Percentiles rank a stretch among this genome's conserved stretches.
phyloP scores from a whole-genome alignment of 345 rosid genomes.

The Eutrema yunnanense region DNA sequence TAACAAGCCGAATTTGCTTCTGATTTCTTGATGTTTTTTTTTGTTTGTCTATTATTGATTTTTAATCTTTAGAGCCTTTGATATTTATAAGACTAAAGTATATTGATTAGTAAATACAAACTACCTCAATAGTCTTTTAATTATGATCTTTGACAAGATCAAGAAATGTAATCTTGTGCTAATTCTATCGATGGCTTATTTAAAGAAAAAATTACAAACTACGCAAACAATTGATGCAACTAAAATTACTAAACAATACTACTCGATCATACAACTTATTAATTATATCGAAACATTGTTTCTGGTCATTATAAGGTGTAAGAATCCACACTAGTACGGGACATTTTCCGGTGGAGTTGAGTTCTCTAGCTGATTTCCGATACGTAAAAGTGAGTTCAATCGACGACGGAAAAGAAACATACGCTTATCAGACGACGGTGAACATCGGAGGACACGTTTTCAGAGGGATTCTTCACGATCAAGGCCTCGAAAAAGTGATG shows the following conservation, averaged over 20 bases:
- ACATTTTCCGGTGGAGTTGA: conserved; percentile 50
- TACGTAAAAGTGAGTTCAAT: conserved; percentile 45
- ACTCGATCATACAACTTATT: not conserved
- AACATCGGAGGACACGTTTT: conserved; percentile 55
- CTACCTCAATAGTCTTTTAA: not conserved
- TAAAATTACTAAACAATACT: not conserved
- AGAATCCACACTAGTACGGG: conserved; percentile 16
- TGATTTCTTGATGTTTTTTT: not conserved
- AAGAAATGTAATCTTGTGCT: not conserved
- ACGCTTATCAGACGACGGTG: conserved; percentile 38
- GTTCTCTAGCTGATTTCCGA: conserved; percentile 37
- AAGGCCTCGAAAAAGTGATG: conserved; percentile 39
- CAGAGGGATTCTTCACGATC: conserved; percentile 60
- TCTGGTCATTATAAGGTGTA: conserved; percentile 36
- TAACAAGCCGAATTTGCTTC: not conserved
- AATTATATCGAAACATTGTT: not conserved
- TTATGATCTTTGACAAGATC: not conserved
- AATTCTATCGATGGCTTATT: not conserved
- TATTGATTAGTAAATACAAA: not conserved
- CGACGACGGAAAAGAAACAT: conserved; percentile 38
- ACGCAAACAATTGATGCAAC: not conserved
- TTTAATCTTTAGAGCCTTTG: not conserved
- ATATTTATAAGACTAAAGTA: not conserved
- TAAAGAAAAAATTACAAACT: not conserved
- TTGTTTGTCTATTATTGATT: not conserved